Evolutionary conservation across 306 rosid species (phyloP), one percentile per base, ranked within the genome.

Genomic region (Prunus armeniaca): DNA sequence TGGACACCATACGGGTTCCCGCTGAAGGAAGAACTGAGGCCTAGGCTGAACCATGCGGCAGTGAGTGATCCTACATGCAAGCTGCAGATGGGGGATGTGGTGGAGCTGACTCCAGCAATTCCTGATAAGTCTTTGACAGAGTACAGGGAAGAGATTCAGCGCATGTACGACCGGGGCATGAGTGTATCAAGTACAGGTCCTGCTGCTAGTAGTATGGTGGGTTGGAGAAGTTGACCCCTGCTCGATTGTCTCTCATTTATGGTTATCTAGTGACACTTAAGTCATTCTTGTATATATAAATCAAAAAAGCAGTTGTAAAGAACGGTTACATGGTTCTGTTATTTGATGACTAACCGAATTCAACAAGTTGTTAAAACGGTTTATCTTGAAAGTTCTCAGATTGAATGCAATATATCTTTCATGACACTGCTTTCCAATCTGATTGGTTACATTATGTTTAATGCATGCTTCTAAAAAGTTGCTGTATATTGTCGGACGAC

Each of bases 71-170:
- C 96, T 34, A 79, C 76, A 24, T 86, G 90, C 88, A 89, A 86
- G 89, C 84, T 96, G 84, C 91, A 88, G 80, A 96, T 96, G 98
- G 98, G 99, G 41, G 99, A 96, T 43, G 91, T 96, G 82, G 86
- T 91, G 78, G 97, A 96, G 81, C 88, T 96, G 32, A 89, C 96
- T 58, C 97, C 96, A 4, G 84, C 91, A 57, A 92, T 96, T 66
- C 88, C 97, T 2, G 87, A 89, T 76, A 87, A 89, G 85, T 89
- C 87, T 41, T 84, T 96, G 70, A 81, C 93, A 0, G 98, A 89
- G 81, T 96, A 89, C 81, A 84, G 99, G 86, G 98, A 92, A 76
- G 96, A 96, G 82, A 96, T 96, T 74, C 97, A 91, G 85, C 92
- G 99, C 0, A 92, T 96, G 99, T 96, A 92, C 17, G 86, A 91